phyloP scores from a whole-genome alignment of 108 stramenopile genomes.

The Aureococcus anophagefferens region DNA sequence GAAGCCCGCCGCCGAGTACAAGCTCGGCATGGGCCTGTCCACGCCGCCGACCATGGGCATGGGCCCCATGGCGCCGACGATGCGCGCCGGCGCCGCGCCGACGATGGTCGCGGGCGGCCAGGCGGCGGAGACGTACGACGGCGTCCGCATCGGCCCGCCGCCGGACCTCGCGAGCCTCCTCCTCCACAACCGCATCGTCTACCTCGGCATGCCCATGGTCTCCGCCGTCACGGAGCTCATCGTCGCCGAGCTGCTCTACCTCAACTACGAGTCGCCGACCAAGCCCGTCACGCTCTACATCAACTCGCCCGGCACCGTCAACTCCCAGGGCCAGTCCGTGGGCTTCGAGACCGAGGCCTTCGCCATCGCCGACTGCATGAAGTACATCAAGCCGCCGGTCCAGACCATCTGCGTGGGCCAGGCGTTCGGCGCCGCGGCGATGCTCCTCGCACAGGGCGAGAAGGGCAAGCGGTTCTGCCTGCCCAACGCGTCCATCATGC shows the following conservation, averaged over 20 bases:
- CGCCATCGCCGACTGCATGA: conserved; percentile 96
- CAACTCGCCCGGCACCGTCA: conserved; percentile 85
- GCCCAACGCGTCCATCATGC: conserved; percentile 87
- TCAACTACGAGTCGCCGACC: conserved; percentile 76
- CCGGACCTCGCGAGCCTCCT: conserved; percentile 95
- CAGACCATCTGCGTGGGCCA: conserved; percentile 93
- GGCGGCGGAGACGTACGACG: conserved; percentile 20
- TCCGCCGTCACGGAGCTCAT: conserved; percentile 90
- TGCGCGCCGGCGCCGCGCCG: too few relatives aligned
- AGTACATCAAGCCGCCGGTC: conserved; percentile 87
- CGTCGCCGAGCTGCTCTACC: conserved; percentile 86
- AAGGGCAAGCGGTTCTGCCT: conserved; percentile 79
- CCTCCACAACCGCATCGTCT: conserved; percentile 94
- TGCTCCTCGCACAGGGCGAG: conserved; percentile 83
- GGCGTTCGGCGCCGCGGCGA: conserved; percentile 88
- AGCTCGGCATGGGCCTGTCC: too few relatives aligned
- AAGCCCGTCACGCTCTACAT: conserved; percentile 95
- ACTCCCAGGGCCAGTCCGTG: conserved; percentile 72
- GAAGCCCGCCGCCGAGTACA: too few relatives aligned
- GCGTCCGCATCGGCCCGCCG: conserved; percentile 82
- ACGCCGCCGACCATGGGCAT: too few relatives aligned
- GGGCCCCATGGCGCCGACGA: too few relatives aligned
- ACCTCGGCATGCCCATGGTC: conserved; percentile 96
- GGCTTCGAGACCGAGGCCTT: conserved; percentile 97
- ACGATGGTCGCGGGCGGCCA: too few relatives aligned